Evolutionary conservation across 1,284 basidiomycete genomes (phyloP), one percentile per base, ranked within the genome.

Genomic region (Malassezia brasiliensis): DNA sequence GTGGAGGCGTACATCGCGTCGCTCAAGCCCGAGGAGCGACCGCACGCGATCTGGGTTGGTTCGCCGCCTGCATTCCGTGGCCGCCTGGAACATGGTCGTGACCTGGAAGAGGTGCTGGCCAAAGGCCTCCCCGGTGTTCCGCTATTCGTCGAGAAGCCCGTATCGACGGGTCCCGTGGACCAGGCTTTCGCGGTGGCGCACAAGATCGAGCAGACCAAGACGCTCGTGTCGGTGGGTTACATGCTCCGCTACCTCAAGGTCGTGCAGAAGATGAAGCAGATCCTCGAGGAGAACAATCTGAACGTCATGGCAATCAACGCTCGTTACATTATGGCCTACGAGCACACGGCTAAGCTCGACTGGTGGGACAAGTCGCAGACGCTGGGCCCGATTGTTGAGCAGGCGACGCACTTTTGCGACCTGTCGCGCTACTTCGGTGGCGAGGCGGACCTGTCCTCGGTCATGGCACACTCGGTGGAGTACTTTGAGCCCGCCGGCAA

Each of bases 281-380:
- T 96, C 75, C 87, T 96, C 73, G 81, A 89, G 69, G 90, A 93
- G 61, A 94, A 96, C 76, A 83, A 90, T 72, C 81, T 96, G 58
- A 87, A 86, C n/a, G 90, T 98, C 56, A 96, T 98, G 91, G 83
- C 87, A 49, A 96, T 91, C 51, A 85, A 91, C 65, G 91, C 90
- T 9, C 86, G 91, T 61, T 96, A 96, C 77, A 88, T 90, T 36
- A 88, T 86, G 75, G 91, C 93, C 20, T 96, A 94, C 63, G 76
- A 79, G 83, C 28, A 50, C 25, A 72, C 72, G 1, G 83, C 83
- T 46, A 94, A 94, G 78, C 83, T 83, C 5, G 88, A 90, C 67
- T 75, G 94, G 93, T 98, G 94, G 94, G 86, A 93, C 81, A 96
- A 96, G 78, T 82, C 85, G 22, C 87, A 83, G 78, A 86, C 85